A percentile compares a stretch with the other conserved stretches of the same genome.
Evolutionary conservation across 306 rosid species (phyloP).

Genomic region (Acacia confusa): DNA sequence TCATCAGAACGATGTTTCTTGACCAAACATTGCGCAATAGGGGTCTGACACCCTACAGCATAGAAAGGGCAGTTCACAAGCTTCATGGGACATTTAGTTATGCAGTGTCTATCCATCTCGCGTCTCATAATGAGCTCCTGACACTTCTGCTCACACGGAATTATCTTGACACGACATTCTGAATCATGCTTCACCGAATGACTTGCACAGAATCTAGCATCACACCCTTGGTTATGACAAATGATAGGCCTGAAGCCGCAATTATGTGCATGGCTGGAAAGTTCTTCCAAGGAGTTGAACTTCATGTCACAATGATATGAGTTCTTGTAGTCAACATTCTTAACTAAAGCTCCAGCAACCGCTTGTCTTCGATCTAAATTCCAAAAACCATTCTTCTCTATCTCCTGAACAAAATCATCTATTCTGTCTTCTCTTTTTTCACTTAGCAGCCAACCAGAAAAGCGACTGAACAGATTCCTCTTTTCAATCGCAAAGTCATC

Average conservation of each 20-base stretch:
- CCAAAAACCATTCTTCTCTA: slow-evolving; percentile 78
- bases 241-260: slow-evolving; percentile 60
- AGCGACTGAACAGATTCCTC: slow-evolving; percentile 69
- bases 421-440: slow-evolving; percentile 88
- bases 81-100: slow-evolving; percentile 86
- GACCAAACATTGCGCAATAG: slow-evolving; percentile 54
- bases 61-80: slow-evolving; percentile 82
- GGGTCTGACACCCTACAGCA: slow-evolving; percentile 66
- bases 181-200: slow-evolving; percentile 66
- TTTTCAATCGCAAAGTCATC: slow-evolving; percentile 68
- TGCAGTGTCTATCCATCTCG: slow-evolving; percentile 88
- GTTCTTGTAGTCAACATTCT: slow-evolving; percentile 70
- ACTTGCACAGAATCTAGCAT: slow-evolving; percentile 52
- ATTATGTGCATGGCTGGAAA: slow-evolving; percentile 43
- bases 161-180: slow-evolving; percentile 74
- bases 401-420: slow-evolving; percentile 82
- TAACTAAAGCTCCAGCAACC: slow-evolving; percentile 49
- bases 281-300: slow-evolving; percentile 49
- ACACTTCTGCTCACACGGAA: slow-evolving; percentile 82
- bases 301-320: slow-evolving; percentile 57
- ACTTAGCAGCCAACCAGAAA: slow-evolving; percentile 75
- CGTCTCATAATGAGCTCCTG: slow-evolving; percentile 64
- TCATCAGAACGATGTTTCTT: slow-evolving; percentile 56
- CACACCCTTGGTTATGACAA: slow-evolving; percentile 69
- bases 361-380: slow-evolving; percentile 58